These are phyloP conservation scores for Asterionellopsis glacialis DNA, from an alignment of 108 stramenopile species.

Conservation along the genomic window DNA sequence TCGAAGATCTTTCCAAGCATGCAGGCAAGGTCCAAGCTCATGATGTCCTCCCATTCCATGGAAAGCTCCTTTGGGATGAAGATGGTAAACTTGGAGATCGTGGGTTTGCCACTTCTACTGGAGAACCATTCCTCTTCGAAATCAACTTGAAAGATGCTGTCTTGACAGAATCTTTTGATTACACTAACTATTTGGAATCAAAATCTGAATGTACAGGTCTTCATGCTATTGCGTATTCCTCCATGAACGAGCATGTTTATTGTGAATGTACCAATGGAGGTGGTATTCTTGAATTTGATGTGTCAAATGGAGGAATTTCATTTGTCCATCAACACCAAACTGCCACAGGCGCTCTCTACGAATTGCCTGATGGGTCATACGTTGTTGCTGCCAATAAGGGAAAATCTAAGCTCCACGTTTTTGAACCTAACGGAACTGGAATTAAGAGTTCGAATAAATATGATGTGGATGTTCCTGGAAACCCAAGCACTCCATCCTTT, in stretches of 20 bases:
- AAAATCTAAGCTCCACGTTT: slow-evolving; percentile 3
- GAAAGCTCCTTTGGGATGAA: slow-evolving; percentile 23
- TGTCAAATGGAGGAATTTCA: background rate
- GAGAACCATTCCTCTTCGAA: slow-evolving; percentile 11
- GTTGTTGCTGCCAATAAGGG: slow-evolving; percentile 14
- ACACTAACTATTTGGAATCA: background rate
- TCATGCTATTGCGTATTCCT: slow-evolving; percentile 14
- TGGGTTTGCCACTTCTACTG: slow-evolving; percentile 15
- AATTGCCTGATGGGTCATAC: slow-evolving; percentile 12
- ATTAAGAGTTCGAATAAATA: background rate
- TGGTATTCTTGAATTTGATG: slow-evolving; percentile 17
- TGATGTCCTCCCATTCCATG: slow-evolving; percentile 2
- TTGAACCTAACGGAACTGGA: slow-evolving; percentile 3
- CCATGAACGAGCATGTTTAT: slow-evolving; percentile 14
- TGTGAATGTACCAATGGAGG: slow-evolving; percentile 12
- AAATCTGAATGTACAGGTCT: background rate
- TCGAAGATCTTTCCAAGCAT: slow-evolving; percentile 7
- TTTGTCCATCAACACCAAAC: slow-evolving; percentile 13
- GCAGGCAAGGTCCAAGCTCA: slow-evolving; percentile 7
- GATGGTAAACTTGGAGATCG: slow-evolving; percentile 6
- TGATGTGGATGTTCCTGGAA: slow-evolving; percentile 4
- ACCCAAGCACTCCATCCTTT: slow-evolving; percentile 8
- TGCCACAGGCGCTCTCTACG: slow-evolving; percentile 15
- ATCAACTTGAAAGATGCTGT: slow-evolving; percentile 5
- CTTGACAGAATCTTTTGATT: background rate